phyloP scores from a whole-genome alignment of 495 filamentous ascomycete genomes.

The Bathelium albidoporum region DNA sequence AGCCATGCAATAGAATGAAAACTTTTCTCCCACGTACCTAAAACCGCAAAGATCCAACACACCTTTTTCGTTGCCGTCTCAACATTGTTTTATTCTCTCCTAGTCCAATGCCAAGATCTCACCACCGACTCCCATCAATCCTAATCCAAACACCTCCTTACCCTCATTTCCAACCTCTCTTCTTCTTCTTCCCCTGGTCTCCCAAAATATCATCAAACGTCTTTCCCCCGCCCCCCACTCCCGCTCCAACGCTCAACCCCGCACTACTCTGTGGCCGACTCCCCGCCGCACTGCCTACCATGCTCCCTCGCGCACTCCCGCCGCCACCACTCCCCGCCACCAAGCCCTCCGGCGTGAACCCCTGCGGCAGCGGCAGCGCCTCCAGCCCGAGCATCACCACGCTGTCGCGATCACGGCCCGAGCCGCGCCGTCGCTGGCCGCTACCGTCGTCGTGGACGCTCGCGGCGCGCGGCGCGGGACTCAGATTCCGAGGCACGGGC shows the following conservation, averaged over 20 bases:
- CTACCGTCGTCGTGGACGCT: conserved; percentile 3
- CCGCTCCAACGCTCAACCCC: conserved; percentile 10
- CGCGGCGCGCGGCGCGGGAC: background rate
- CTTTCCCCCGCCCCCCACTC: conserved; percentile 23
- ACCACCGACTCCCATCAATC: background rate
- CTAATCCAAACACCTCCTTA: background rate
- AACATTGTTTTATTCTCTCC: too few species aligned
- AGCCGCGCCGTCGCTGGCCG: background rate
- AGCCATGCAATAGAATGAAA: background rate
- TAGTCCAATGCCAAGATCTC: too few species aligned
- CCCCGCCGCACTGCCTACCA: conserved; percentile 15
- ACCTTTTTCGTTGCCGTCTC: too few species aligned
- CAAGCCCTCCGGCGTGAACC: conserved; percentile 25
- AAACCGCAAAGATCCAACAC: background rate
- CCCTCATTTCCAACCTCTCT: conserved; percentile 17
- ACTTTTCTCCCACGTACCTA: background rate
- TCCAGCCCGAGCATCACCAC: conserved; percentile 30
- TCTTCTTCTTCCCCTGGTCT: conserved; percentile 35
- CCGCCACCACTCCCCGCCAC: conserved; percentile 3
- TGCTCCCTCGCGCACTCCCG: conserved; percentile 12
- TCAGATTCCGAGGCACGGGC: background rate
- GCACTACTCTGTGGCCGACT: conserved; percentile 22
- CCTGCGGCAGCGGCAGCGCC: conserved; percentile 29
- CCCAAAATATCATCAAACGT: conserved; percentile 61
- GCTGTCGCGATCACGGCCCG: conserved; percentile 16